Evolutionary conservation across 805 yeast genomes (phyloP).

Genomic region (Wickerhamia fluorescens): DNA sequence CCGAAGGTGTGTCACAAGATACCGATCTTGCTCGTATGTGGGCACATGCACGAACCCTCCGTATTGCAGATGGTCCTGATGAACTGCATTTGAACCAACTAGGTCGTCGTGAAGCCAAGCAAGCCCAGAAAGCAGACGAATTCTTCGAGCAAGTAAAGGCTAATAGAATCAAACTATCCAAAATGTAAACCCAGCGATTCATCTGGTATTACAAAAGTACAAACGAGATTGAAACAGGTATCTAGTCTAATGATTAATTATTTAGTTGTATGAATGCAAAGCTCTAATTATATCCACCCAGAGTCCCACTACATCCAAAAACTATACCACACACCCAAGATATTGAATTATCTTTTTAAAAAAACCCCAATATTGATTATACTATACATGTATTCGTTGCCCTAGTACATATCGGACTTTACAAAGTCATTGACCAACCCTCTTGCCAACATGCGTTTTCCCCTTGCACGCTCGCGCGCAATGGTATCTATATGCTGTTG

Average conservation of each 20-base stretch:
- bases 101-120: constrained; percentile 41
- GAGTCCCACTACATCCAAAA: no score
- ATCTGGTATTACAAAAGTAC: no score
- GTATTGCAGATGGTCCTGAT: constrained; percentile 68
- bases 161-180: constrained; percentile 15
- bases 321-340: no score
- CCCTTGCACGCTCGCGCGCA: constrained; percentile 36
- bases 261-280: no score
- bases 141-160: no score
- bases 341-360: no score
- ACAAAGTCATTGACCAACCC: constrained; percentile 55
- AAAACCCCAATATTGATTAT: no score
- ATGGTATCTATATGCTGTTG: constrained; percentile 23
- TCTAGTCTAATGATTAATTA: no score
- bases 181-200: no score
- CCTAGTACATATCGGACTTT: constrained; percentile 47
- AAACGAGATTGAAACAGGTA: no score
- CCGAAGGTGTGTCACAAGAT: constrained; percentile 58
- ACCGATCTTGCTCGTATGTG: constrained; percentile 50
- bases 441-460: constrained; percentile 42
- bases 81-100: constrained; percentile 56
- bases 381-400: not conserved
- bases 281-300: no score
- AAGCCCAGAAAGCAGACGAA: constrained; percentile 27
- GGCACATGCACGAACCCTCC: constrained; percentile 45